These are phyloP conservation scores for Mortierella sp. DNA, from an alignment of 371 early-diverging fungal genomes.

Conservation along the genomic window DNA sequence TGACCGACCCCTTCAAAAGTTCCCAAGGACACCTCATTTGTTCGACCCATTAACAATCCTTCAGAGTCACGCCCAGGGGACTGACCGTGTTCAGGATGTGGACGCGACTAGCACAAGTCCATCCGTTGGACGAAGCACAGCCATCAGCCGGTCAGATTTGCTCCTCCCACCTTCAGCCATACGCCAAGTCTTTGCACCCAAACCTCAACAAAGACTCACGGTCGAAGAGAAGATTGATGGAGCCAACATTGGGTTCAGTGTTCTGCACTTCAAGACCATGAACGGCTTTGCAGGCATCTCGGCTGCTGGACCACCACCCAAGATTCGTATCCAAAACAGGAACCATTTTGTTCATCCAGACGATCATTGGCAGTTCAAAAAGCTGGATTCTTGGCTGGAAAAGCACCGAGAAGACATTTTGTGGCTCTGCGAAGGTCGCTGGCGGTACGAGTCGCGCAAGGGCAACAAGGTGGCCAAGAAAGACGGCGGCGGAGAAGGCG, in stretches of 20 bases:
- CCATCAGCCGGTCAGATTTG: slow-evolving; percentile 58
- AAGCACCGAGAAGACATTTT: slow-evolving; percentile 46
- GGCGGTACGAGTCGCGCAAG: slow-evolving; percentile 26
- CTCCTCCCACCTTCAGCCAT: slow-evolving; percentile 49
- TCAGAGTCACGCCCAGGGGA: slow-evolving; percentile 19
- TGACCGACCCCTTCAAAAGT: slow-evolving; percentile 54
- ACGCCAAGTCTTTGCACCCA: slow-evolving; percentile 32
- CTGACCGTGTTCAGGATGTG: slow-evolving; percentile 3
- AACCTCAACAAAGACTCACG: slow-evolving; percentile 44
- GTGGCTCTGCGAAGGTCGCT: slow-evolving; percentile 45
- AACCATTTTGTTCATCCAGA: slow-evolving; percentile 49
- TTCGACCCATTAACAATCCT: slow-evolving; percentile 50
- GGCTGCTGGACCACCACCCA: slow-evolving; percentile 21
- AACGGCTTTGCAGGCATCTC: slow-evolving; percentile 20
- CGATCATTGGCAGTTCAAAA: slow-evolving; percentile 55
- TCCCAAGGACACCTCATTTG: slow-evolving; percentile 59
- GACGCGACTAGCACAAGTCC: neutral
- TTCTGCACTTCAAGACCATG: slow-evolving; percentile 45
- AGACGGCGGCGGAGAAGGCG: slow-evolving; percentile 2
- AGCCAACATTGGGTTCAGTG: slow-evolving; percentile 62
- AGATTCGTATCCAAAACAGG: slow-evolving; percentile 53
- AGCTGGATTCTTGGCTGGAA: slow-evolving; percentile 44
- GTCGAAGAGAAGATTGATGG: slow-evolving; percentile 70
- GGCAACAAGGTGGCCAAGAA: neutral
- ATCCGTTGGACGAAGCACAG: slow-evolving; percentile 32